Percentiles rank a stretch among this genome's conserved stretches.
Conservation (phyloP, 345 rosid species). For the Isatis tinctoria region DNA sequence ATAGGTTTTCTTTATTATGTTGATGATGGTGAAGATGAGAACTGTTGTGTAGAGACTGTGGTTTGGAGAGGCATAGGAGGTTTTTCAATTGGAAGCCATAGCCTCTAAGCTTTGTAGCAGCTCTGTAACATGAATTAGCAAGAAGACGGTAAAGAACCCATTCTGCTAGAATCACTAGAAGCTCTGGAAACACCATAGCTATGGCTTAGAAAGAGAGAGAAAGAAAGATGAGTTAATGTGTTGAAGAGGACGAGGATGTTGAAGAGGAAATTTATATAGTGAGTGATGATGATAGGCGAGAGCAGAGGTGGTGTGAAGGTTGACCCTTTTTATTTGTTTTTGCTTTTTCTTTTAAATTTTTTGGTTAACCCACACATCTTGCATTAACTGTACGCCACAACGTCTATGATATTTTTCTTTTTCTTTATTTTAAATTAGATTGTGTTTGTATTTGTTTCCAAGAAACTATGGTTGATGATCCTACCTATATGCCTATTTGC, state of each 20-base stretch:
- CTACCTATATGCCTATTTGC: neutral
- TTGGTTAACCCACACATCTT: constrained; percentile 26
- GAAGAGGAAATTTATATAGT: constrained; percentile 18
- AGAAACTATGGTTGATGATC: constrained; percentile 26
- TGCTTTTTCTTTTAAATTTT: neutral
- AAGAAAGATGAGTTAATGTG: constrained; percentile 10
- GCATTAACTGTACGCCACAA: constrained; percentile 30
- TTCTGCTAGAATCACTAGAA: constrained; percentile 48
- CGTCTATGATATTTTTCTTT: neutral
- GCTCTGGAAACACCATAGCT: constrained; percentile 54
- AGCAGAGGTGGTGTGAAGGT: constrained; percentile 34
- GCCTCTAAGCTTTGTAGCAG: constrained; percentile 58
- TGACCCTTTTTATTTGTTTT: constrained; percentile 17
- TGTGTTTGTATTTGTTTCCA: constrained; percentile 12
- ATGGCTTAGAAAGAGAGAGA: neutral
- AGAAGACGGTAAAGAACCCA: constrained; percentile 62
- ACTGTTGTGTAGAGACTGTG: constrained; percentile 19
- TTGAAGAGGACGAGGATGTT: constrained; percentile 13
- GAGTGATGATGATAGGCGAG: constrained; percentile 21
- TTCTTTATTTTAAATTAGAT: neutral
- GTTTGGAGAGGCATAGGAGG: constrained; percentile 20
- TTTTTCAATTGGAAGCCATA: constrained; percentile 46
- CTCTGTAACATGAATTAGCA: constrained; percentile 57
- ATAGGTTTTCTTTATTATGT: constrained; percentile 1
- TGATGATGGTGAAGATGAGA: constrained; percentile 11